Conservation (phyloP, 2,329 filamentous ascomycete genomes). For the Pleurostoma richardsiae region DNA sequence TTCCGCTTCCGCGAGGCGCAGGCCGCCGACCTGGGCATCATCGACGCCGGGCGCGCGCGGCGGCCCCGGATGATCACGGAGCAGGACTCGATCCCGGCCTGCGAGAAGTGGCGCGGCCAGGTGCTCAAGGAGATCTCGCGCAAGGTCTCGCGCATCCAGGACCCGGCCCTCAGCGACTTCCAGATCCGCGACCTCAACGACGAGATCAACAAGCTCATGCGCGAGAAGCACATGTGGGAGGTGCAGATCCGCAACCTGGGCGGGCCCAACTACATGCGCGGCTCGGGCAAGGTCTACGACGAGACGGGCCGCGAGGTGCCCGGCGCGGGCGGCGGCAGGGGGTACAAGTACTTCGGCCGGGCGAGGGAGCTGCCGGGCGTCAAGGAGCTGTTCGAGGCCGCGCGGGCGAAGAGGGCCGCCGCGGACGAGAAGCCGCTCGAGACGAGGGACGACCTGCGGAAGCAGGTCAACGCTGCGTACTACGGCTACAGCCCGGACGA, state of each 20-base stretch:
- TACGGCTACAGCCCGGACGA: constrained; percentile 94
- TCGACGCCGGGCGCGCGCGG: constrained; percentile 84
- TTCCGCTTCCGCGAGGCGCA: constrained; percentile 98
- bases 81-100: constrained; percentile 75
- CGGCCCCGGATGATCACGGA: constrained; percentile 89
- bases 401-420: constrained; percentile 50
- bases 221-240: constrained; percentile 99
- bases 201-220: constrained; percentile 98
- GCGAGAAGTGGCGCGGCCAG: constrained; percentile 97
- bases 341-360: constrained; percentile 90
- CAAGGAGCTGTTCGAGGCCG: constrained; percentile 90
- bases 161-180: constrained; percentile 85
- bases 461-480: constrained; percentile 85
- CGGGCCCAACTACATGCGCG: constrained; percentile 95
- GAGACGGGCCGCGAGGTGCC: constrained; percentile 67
- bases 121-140: constrained; percentile 95
- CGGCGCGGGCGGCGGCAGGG: constrained; percentile 76
- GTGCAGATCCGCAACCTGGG: constrained; percentile 90
- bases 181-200: constrained; percentile 97
- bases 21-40: constrained; percentile 91
- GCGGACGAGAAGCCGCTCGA: constrained; percentile 59
- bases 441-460: constrained; percentile 63
- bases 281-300: constrained; percentile 65
- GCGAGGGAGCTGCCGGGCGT: constrained; percentile 89
- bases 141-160: constrained; percentile 95